These are phyloP conservation scores for Colletotrichum sp. DNA, from an alignment of 2,329 filamentous ascomycete genomes.

Conservation along the genomic window DNA sequence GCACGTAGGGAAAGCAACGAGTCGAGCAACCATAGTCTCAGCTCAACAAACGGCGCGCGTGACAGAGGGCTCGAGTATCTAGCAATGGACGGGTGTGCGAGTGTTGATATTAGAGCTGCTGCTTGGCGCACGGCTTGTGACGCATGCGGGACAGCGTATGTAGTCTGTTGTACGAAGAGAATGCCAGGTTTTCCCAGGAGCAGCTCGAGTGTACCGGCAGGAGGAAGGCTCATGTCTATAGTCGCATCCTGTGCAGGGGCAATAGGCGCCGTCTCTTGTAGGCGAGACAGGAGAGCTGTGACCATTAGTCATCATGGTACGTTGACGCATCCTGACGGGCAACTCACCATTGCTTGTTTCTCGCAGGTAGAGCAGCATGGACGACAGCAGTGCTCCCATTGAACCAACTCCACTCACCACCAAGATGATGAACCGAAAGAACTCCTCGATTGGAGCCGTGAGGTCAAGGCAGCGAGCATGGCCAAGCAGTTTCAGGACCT, in stretches of 20 bases:
- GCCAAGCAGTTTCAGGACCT: constrained; percentile 61
- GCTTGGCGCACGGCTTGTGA: constrained; percentile 54
- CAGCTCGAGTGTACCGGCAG: constrained; percentile 38
- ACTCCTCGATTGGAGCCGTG: constrained; percentile 54
- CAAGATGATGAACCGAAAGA: constrained; percentile 55
- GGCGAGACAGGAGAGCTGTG: constrained; percentile 35
- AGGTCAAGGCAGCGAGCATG: constrained; percentile 53
- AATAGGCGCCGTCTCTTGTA: constrained; percentile 35
- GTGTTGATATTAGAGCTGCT: constrained; percentile 45
- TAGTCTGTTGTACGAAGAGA: constrained; percentile 31
- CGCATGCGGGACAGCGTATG: constrained; percentile 42
- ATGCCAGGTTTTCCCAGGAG: constrained; percentile 29
- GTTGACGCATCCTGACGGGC: neutral
- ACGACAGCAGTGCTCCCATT: constrained; percentile 53
- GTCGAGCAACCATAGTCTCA: constrained; percentile 56
- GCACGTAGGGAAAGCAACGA: constrained; percentile 46
- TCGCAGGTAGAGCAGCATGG: constrained; percentile 54
- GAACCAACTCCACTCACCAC: constrained; percentile 45
- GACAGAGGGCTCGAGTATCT: constrained; percentile 35
- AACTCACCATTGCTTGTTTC: constrained; percentile 50
- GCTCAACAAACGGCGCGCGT: constrained; percentile 40
- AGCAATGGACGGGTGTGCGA: constrained; percentile 44
- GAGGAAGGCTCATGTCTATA: constrained; percentile 42
- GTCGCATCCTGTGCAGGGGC: constrained; percentile 30
- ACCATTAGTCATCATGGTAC: constrained; percentile 18